Conservation (phyloP, 257 asterid genomes). For the Ajuga chamaepitys region DNA sequence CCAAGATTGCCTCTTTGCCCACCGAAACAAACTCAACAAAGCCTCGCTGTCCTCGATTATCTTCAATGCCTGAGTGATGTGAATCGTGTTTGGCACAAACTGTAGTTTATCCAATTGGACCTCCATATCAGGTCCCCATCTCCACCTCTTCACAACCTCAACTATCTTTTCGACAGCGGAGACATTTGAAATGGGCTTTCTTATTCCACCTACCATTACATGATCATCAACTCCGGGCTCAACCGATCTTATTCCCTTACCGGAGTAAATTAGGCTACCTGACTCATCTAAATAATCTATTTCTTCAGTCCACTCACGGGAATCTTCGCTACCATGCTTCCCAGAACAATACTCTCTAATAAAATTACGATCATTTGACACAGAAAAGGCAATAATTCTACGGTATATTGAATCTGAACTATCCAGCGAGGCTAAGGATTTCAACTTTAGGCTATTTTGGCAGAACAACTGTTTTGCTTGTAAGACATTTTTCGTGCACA, state of each 20-base stretch:
- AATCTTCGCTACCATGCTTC: conserved; percentile 21
- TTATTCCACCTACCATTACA: conserved; percentile 75
- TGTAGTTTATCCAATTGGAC: conserved; percentile 73
- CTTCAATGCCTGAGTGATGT: conserved; percentile 72
- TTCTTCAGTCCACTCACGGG: conserved; percentile 71
- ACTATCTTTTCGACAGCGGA: conserved; percentile 88
- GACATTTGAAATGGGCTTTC: conserved; percentile 73
- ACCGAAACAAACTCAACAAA: conserved; percentile 68
- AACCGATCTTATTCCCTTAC: conserved; percentile 79
- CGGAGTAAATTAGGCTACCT: conserved; percentile 79
- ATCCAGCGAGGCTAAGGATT: conserved; percentile 14
- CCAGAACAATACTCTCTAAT: conserved; percentile 48
- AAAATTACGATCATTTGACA: not conserved
- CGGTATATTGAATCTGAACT: not conserved
- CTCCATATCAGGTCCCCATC: conserved; percentile 98
- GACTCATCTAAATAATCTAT: conserved; percentile 82
- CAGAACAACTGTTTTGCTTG: conserved; percentile 10
- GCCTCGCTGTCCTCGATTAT: conserved; percentile 69
- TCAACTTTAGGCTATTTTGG: conserved; percentile 7
- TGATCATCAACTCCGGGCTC: conserved; percentile 89
- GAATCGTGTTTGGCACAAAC: conserved; percentile 80
- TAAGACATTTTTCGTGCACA: conserved; percentile 25
- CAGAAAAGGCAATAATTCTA: conserved; percentile 5
- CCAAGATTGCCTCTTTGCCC: conserved; percentile 93
- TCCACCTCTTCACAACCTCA: conserved; percentile 91